Conservation (phyloP, 352 stramenopile genomes). For the Plasmopara muralis region DNA sequence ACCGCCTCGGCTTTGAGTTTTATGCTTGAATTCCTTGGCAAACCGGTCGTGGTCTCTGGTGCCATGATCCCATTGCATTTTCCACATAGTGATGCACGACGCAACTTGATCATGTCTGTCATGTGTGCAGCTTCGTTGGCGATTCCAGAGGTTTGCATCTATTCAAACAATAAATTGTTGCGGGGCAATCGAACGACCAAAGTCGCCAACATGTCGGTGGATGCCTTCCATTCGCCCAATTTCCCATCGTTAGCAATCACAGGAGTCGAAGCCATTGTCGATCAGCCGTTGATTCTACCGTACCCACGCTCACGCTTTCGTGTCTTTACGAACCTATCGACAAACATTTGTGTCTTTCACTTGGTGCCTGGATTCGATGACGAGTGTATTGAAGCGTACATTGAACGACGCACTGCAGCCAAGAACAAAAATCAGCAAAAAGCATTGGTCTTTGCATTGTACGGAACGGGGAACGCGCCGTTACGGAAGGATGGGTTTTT, state of each 20-base stretch:
- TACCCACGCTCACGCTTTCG: slow-evolving; percentile 85
- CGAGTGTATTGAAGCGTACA: slow-evolving; percentile 80
- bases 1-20: slow-evolving; percentile 92
- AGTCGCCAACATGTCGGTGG: slow-evolving; percentile 90
- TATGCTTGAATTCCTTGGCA: slow-evolving; percentile 96
- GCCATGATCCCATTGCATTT: slow-evolving; percentile 95
- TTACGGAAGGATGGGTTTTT: slow-evolving; percentile 85
- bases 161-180: slow-evolving; percentile 95
- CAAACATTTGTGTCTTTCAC: slow-evolving; percentile 89
- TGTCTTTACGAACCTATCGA: slow-evolving; percentile 88
- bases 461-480: slow-evolving; percentile 94
- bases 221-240: slow-evolving; percentile 96
- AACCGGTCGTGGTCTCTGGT: slow-evolving; percentile 93
- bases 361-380: slow-evolving; percentile 85
- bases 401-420: slow-evolving; percentile 46
- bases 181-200: slow-evolving; percentile 94
- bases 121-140: slow-evolving; percentile 72
- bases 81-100: slow-evolving; percentile 93
- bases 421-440: slow-evolving; percentile 34
- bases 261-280: slow-evolving; percentile 90
- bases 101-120: slow-evolving; percentile 95
- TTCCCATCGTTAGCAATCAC: slow-evolving; percentile 90
- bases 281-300: slow-evolving; percentile 85
- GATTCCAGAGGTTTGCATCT: slow-evolving; percentile 89
- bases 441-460: slow-evolving; percentile 91